phyloP scores from a whole-genome alignment of 257 asterid genomes.

The Apocynum venetum region DNA sequence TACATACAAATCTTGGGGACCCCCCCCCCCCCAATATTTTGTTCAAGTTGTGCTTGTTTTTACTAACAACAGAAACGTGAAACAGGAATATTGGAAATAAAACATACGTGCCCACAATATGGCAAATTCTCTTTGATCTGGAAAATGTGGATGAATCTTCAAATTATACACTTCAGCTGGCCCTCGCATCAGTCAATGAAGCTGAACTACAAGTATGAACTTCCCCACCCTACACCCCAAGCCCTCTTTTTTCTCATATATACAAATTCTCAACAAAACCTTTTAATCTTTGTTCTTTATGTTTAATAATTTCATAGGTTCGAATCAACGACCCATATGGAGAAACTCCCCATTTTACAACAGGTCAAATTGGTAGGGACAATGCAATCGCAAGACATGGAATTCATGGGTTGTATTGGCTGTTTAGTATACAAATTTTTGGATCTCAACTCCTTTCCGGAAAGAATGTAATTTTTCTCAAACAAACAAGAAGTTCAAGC shows the following conservation, averaged over 20 bases:
- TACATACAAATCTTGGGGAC: too few species aligned
- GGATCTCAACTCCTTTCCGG: conserved; percentile 41
- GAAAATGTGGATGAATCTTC: conserved; percentile 23
- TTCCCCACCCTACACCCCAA: background rate
- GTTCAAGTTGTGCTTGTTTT: background rate
- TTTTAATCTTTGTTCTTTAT: too few species aligned
- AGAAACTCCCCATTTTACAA: conserved; percentile 35
- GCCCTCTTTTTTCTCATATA: background rate
- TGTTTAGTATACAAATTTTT: conserved; percentile 27
- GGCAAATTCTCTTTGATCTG: conserved; percentile 60
- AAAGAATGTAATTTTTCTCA: conserved; percentile 43
- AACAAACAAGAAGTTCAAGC: conserved; percentile 31
- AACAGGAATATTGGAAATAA: conserved; percentile 55
- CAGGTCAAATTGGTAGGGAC: conserved; percentile 49
- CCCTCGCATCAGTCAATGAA: conserved; percentile 66
- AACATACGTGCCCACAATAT: conserved; percentile 64
- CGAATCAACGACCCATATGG: conserved; percentile 32
- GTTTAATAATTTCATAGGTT: conserved; percentile 27
- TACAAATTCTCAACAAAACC: background rate
- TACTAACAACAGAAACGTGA: too few species aligned
- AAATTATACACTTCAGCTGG: conserved; percentile 59
- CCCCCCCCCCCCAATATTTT: too few species aligned
- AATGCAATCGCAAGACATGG: conserved; percentile 87
- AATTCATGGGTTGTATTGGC: conserved; percentile 58
- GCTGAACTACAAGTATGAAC: conserved; percentile 67